phyloP scores from a whole-genome alignment of 176 grass and related monocot species.

The Leersia perrieri region DNA sequence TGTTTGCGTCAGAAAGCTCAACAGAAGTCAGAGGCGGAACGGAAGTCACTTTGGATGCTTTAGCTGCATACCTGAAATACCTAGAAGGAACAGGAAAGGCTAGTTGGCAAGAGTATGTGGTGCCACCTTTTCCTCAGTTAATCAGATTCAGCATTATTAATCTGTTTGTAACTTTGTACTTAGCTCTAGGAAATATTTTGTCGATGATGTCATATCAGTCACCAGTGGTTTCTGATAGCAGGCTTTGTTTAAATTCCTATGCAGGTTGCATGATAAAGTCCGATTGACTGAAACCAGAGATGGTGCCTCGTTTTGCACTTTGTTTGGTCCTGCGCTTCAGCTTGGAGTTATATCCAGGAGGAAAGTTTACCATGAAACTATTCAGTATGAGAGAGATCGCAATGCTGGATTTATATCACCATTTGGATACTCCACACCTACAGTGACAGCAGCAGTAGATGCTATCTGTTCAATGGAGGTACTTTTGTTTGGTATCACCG shows the following conservation, averaged over 20 bases:
- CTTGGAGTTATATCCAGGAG: conserved; percentile 90
- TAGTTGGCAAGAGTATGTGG: conserved; percentile 89
- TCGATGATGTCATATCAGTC: conserved; percentile 16
- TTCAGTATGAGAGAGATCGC: conserved; percentile 88
- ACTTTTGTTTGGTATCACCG: conserved; percentile 20
- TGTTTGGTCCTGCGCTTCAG: conserved; percentile 72
- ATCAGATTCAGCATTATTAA: conserved; percentile 7
- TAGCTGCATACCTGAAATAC: conserved; percentile 84
- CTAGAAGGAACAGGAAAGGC: conserved; percentile 83
- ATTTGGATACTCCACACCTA: conserved; percentile 96
- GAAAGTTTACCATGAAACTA: conserved; percentile 80
- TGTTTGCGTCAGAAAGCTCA: conserved; percentile 69
- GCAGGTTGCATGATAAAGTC: conserved; percentile 88
- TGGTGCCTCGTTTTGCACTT: conserved; percentile 68
- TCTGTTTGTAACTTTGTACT: neutral
- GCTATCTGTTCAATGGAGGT: conserved; percentile 90
- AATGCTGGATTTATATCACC: conserved; percentile 97
- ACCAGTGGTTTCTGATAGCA: neutral
- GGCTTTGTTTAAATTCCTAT: conserved; percentile 27
- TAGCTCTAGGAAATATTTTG: neutral
- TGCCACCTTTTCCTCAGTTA: neutral
- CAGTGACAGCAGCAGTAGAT: conserved; percentile 69
- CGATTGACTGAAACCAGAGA: conserved; percentile 65
- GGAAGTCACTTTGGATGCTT: conserved; percentile 60
- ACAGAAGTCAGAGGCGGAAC: conserved; percentile 79